A percentile compares a stretch with the other conserved stretches of the same genome.
phyloP scores from a whole-genome alignment of 768 basidiomycete genomes.

The Auriscalpium orientale region DNA sequence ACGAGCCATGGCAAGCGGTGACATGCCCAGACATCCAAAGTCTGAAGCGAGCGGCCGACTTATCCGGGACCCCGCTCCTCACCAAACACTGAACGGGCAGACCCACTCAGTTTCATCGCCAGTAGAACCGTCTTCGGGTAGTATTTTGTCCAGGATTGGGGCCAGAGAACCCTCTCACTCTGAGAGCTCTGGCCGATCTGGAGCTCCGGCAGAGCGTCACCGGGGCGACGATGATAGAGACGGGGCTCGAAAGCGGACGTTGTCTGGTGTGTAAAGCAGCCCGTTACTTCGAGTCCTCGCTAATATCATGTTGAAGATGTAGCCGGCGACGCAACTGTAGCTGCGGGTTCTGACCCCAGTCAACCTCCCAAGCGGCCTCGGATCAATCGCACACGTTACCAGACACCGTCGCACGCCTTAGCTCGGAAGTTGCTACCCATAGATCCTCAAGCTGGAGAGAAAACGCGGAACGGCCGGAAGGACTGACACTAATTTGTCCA shows the following conservation, averaged over 20 bases:
- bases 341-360: slow-evolving; percentile 29
- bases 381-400: slow-evolving; percentile 48
- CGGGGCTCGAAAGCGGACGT: slow-evolving; percentile 54
- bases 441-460: slow-evolving; percentile 54
- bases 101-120: not conserved
- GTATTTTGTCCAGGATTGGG: slow-evolving; percentile 51
- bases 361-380: slow-evolving; percentile 54
- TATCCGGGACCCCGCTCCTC: not conserved
- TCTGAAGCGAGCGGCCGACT: slow-evolving; percentile 35
- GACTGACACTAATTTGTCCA: slow-evolving; percentile 27
- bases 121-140: slow-evolving; percentile 15
- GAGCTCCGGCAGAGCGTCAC: slow-evolving; percentile 10
- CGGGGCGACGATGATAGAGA: slow-evolving; percentile 58
- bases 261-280: slow-evolving; percentile 48
- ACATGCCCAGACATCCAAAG: slow-evolving; percentile 35
- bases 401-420: slow-evolving; percentile 30
- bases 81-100: not conserved
- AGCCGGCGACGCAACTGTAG: slow-evolving; percentile 25
- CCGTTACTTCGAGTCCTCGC: not conserved
- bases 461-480: slow-evolving; percentile 44
- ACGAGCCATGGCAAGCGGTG: slow-evolving; percentile 56
- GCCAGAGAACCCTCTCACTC: slow-evolving; percentile 44
- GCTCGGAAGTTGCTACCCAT: slow-evolving; percentile 56
- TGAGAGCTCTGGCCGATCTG: slow-evolving; percentile 9
- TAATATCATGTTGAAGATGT: slow-evolving; percentile 61